phyloP scores from a whole-genome alignment of 257 asterid species.

The Echium plantagineum region DNA sequence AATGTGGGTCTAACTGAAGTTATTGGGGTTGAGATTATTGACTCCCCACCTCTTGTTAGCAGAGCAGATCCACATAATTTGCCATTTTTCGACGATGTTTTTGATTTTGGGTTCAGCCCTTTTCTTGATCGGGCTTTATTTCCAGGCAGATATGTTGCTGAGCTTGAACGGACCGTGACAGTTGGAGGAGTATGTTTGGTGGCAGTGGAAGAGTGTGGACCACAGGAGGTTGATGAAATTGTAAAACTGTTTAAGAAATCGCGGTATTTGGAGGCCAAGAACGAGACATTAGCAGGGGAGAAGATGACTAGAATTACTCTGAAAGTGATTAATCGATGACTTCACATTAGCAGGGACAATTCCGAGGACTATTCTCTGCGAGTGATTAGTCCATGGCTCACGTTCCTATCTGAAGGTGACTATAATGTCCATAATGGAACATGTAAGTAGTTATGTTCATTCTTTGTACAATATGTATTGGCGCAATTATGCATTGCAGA shows the following conservation, averaged over 20 bases:
- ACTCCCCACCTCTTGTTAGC: constrained; percentile 64
- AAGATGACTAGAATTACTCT: constrained; percentile 49
- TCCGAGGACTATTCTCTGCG: not conserved
- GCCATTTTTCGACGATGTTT: constrained; percentile 53
- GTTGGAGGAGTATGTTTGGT: constrained; percentile 72
- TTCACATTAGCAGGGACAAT: not conserved
- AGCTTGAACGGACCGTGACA: constrained; percentile 83
- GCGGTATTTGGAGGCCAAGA: constrained; percentile 32
- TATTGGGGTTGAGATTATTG: constrained; percentile 67
- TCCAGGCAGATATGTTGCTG: constrained; percentile 55
- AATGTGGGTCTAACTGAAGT: constrained; percentile 54
- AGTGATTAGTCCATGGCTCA: not conserved
- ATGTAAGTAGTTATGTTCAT: not conserved
- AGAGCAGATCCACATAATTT: constrained; percentile 75
- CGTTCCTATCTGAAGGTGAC: not conserved
- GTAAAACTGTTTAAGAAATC: constrained; percentile 53
- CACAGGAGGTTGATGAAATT: constrained; percentile 35
- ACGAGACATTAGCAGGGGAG: constrained; percentile 56
- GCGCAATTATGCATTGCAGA: not conserved
- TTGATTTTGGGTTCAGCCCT: constrained; percentile 67
- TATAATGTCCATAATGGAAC: not conserved
- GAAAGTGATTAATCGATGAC: constrained; percentile 17
- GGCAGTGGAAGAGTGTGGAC: constrained; percentile 65
- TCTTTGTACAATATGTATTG: not conserved
- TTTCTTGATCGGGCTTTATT: constrained; percentile 65